Evolutionary conservation across 2,329 filamentous ascomycete genomes (phyloP), one percentile per base, ranked within the genome.

Genomic region (Penicillium fuscoglaucum): DNA sequence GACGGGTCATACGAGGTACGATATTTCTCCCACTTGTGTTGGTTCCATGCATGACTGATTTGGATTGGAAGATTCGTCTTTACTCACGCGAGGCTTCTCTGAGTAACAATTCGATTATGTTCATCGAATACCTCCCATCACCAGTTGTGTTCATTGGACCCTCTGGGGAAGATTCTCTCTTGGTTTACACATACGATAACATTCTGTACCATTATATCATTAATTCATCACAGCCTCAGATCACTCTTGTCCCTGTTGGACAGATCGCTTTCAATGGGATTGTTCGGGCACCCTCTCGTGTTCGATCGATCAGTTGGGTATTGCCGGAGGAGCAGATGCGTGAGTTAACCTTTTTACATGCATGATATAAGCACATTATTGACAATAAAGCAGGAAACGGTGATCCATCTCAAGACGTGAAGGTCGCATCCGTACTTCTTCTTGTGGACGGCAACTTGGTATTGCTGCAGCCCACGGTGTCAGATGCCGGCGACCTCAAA

Each of bases 251-350:
- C 7, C 92, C 96, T 71, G 93, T 98, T n/a, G 95, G 96, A 10
- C 95, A 98, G 73, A 99, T 99, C 69, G 93, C 91, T 13, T 95
- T 99, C 67, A 90, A 99, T 73, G 95, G 95, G 46, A 97, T 99
- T 61, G 93, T 99, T 44, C 83, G 95, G 67, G 96, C 95, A 37
- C 95, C 95, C 12, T 91, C 93, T 24, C 85, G 95, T 70, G 95
- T 99, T 6, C 87, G 95, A 65, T 91, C 93, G 10, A 86, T 99
- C 41, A 97, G 92, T 76, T 99, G 95, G 95, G 90, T 99, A 60
- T 76, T 99, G 51, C 95, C 95, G 1, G 93, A 98, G 68, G 87
- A 87, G 61, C 95, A 99, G 73, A 81, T 97, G 61, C 82, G 88
- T 85, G 72, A 73, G 82, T 78, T 17, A 19, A 10, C 15, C n/a